A percentile compares a stretch with the other conserved stretches of the same genome.
These are phyloP conservation scores for Leccinum aurantiacum DNA, from an alignment of 768 basidiomycete species.

Conservation along the genomic window DNA sequence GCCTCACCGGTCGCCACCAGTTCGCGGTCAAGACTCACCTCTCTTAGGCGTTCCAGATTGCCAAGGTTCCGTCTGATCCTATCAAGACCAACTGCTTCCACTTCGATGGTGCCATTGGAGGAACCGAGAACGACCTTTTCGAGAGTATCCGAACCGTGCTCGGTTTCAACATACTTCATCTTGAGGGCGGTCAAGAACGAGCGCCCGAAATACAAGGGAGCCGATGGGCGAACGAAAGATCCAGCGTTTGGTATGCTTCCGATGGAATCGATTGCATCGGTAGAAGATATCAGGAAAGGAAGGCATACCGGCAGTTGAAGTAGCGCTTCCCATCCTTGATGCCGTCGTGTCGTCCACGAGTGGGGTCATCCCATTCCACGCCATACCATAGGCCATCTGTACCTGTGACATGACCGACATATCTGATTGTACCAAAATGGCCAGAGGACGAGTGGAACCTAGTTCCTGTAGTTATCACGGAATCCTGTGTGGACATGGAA, in stretches of 20 bases:
- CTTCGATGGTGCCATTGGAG: constrained; percentile 77
- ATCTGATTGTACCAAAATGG: constrained; percentile 69
- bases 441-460: constrained; percentile 52
- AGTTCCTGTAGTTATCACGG: constrained; percentile 42
- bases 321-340: constrained; percentile 73
- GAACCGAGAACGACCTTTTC: constrained; percentile 77
- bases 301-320: constrained; percentile 70
- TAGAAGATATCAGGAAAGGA: constrained; percentile 11
- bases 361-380: constrained; percentile 92
- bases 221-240: constrained; percentile 78
- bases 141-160: constrained; percentile 48
- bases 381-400: constrained; percentile 83
- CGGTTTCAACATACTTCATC: constrained; percentile 73
- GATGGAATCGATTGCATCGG: constrained; percentile 7
- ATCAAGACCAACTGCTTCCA: constrained; percentile 83
- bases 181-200: constrained; percentile 75
- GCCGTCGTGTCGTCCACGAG: constrained; percentile 87
- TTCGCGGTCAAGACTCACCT: constrained; percentile 77
- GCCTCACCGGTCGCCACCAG: constrained; percentile 53
- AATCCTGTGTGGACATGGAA: constrained; percentile 15
- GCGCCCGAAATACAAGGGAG: constrained; percentile 54
- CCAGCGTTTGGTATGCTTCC: constrained; percentile 61
- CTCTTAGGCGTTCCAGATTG: constrained; percentile 63
- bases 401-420: constrained; percentile 60
- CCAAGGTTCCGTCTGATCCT: constrained; percentile 73